Conservation (phyloP, 306 rosid species). For the Cucurbita ficifolia region DNA sequence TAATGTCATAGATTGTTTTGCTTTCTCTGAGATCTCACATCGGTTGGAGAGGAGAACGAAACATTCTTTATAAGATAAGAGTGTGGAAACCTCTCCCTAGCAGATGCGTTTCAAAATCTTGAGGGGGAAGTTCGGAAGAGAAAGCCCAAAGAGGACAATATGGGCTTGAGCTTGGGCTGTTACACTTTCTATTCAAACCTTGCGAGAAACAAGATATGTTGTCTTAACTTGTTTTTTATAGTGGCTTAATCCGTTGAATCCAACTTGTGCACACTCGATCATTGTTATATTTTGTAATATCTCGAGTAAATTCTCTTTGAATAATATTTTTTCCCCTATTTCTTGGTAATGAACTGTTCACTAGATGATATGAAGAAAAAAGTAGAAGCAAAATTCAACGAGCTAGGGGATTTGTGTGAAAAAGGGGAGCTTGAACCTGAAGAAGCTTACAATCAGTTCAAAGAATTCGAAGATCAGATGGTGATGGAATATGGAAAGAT, state of each 20-base stretch:
- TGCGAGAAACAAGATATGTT: neutral
- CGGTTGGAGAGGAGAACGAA: neutral
- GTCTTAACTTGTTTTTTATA: too few species aligned
- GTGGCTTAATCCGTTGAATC: too few species aligned
- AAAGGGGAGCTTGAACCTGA: constrained; percentile 89
- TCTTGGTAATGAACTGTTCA: neutral
- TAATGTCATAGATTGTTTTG: neutral
- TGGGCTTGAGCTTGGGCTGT: too few species aligned
- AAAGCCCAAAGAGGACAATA: too few species aligned
- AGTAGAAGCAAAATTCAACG: constrained; percentile 64
- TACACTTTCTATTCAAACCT: too few species aligned
- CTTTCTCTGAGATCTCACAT: neutral
- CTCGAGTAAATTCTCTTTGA: neutral
- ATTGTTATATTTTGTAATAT: neutral
- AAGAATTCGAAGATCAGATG: constrained; percentile 73
- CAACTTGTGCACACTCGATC: neutral
- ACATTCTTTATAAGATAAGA: too few species aligned
- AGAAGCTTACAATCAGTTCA: constrained; percentile 59
- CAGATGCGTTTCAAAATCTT: too few species aligned
- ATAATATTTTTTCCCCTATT: neutral
- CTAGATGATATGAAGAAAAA: constrained; percentile 59
- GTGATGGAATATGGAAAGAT: constrained; percentile 34
- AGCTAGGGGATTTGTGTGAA: constrained; percentile 86
- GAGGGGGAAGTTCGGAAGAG: too few species aligned
- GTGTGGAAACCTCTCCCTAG: too few species aligned